These are phyloP conservation scores for Vinca minor DNA, from an alignment of 257 asterid genomes.

Conservation along the genomic window DNA sequence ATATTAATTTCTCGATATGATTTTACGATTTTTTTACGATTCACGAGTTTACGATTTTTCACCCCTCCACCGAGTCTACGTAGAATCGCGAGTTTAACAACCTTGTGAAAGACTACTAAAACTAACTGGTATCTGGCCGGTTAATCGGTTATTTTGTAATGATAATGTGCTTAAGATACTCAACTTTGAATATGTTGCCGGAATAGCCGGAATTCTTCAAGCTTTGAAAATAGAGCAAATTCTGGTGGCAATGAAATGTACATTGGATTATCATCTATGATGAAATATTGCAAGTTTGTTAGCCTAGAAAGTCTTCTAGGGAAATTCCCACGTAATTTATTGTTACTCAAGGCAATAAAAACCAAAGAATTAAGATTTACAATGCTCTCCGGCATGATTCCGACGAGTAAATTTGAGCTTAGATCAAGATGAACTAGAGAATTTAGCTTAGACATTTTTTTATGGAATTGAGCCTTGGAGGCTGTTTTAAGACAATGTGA, in stretches of 20 bases:
- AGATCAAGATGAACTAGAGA: constrained; percentile 66
- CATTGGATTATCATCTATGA: constrained; percentile 82
- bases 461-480: constrained; percentile 46
- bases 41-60: too few species aligned
- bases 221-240: constrained; percentile 42
- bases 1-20: too few species aligned
- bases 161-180: constrained; percentile 56
- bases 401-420: constrained; percentile 58
- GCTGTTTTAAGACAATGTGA: constrained; percentile 70
- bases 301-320: constrained; percentile 35
- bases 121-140: constrained; percentile 54
- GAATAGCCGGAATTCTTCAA: constrained; percentile 82
- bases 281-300: constrained; percentile 51
- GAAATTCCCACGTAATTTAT: constrained; percentile 38
- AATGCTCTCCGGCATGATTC: constrained; percentile 46
- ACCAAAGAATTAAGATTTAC: constrained; percentile 34
- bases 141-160: constrained; percentile 53
- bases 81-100: too few species aligned
- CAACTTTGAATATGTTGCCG: constrained; percentile 45
- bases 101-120: constrained; percentile 39
- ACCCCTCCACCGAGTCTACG: too few species aligned
- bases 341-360: constrained; percentile 70
- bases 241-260: constrained; percentile 41
- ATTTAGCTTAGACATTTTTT: constrained; percentile 30
- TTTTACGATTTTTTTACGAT: too few species aligned